Evolutionary conservation across 2,329 filamentous ascomycete species (phyloP).

Genomic region (Ascochyta koolunga): DNA sequence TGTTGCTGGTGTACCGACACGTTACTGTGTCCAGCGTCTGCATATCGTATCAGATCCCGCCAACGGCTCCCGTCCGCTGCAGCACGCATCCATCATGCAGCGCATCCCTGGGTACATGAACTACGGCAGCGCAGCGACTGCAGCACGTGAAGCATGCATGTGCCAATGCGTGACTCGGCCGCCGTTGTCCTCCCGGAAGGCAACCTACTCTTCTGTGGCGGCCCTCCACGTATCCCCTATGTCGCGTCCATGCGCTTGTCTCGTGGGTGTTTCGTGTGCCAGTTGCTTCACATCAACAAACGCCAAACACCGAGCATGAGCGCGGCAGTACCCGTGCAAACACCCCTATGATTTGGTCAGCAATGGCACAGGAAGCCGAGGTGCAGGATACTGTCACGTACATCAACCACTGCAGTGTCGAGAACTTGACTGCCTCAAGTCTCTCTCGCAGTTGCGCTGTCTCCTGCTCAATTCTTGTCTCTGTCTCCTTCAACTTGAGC

Average conservation of each 20-base stretch:
- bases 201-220: conserved; percentile 6
- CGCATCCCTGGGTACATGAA: conserved; percentile 14
- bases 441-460: conserved; percentile 88
- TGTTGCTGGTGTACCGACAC: conserved; percentile 18
- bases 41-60: conserved; percentile 19
- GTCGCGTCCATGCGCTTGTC: conserved; percentile 1
- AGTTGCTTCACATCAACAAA: conserved; percentile 62
- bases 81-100: conserved; percentile 19
- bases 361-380: background rate
- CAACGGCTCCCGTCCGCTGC: conserved; percentile 18
- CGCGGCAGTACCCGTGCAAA: conserved; percentile 69
- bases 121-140: conserved; percentile 24
- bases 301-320: conserved; percentile 72
- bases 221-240: conserved; percentile 6
- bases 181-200: conserved; percentile 10
- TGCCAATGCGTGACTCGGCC: conserved; percentile 14
- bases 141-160: conserved; percentile 28
- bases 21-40: conserved; percentile 17
- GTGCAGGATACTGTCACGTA: conserved; percentile 58
- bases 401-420: conserved; percentile 97
- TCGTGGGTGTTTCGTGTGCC: conserved; percentile 2
- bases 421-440: conserved; percentile 96
- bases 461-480: conserved; percentile 98
- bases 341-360: conserved; percentile 57
- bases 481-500: conserved; percentile 97